A percentile compares a stretch with the other conserved stretches of the same genome.
Conservation (phyloP, 352 stramenopile species). For the Blastocystis sp. region DNA sequence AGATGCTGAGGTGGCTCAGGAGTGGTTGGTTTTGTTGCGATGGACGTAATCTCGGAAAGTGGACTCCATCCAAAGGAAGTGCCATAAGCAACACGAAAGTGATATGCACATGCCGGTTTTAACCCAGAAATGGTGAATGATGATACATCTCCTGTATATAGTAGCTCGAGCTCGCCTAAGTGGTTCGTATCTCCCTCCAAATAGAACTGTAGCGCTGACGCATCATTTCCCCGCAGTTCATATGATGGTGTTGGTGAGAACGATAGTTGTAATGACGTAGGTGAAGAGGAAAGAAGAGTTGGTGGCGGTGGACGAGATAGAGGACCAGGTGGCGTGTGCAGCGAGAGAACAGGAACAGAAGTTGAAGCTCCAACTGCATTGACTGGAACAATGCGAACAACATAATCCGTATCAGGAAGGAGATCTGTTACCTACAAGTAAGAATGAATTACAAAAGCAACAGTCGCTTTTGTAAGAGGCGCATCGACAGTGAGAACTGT, state of each 20-base stretch:
- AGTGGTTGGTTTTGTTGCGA: not conserved
- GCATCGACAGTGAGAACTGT: not conserved
- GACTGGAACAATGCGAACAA: slow-evolving; percentile 9
- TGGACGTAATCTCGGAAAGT: not conserved
- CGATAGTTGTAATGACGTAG: not conserved
- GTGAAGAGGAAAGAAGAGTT: not conserved
- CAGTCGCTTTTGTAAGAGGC: not conserved
- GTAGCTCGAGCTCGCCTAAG: not conserved
- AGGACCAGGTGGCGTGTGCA: not conserved
- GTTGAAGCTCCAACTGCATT: not conserved
- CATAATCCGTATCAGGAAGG: not conserved
- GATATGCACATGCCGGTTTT: slow-evolving; percentile 3
- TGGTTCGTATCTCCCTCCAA: not conserved
- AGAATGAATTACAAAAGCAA: not conserved
- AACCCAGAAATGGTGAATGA: not conserved
- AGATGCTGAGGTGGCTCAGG: not conserved
- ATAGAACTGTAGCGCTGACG: not conserved
- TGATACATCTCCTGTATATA: not conserved
- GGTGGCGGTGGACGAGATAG: not conserved
- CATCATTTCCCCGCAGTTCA: not conserved
- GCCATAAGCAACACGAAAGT: not conserved
- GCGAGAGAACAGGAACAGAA: not conserved
- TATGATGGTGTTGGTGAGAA: not conserved
- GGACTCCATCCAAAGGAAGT: not conserved
- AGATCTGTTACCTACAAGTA: slow-evolving; percentile 10